Base-by-base conservation (phyloP, 345 rosid genomes). In the Pistacia atlantica region DNA sequence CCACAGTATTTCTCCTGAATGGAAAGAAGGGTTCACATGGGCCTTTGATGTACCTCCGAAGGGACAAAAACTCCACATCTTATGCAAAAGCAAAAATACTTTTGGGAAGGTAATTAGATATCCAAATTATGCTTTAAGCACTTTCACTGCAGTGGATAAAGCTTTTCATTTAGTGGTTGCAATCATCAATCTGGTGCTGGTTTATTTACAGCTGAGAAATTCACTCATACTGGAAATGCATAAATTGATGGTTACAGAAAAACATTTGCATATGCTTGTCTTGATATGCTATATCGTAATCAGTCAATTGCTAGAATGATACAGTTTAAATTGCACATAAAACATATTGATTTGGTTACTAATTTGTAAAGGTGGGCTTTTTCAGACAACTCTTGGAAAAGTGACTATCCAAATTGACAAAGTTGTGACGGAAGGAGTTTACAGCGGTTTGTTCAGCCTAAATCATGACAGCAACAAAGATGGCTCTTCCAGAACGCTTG, bases 1-100 rank as follows among this genome's bases (percentile, higher is more conserved):
- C 88, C 88, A 86, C 82, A 85, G 87, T 70, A 80, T 70, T 54
- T 84, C 84, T 73, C 97, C 97, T 10, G 98, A 94, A 78, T 94
- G 97, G 98, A 82, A 90, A 73, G 98, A 94, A 85, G 89, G 88
- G 31, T 94, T 94, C 83, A 87, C 90, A 25, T 94, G 98, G 98
- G 89, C 88, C 31, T 94, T 94, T 80, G 97, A 94, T 84, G 90
- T 91, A 65, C 94, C 98, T 9, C 98, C 98, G 1, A 94, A 88
- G 81, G 98, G 98, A 72, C 96, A 91, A 77, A 92, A 94, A 71
- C 98, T 94, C 69, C 97, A 92, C 80, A 92, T 94, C 67, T 77
- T 88, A 71, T 94, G 98, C 97, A 94, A 91, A 85, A 94, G 92
- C 89, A 94, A 92, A 81, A 91, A 86, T 78, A 91, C 94, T 45